These are phyloP conservation scores for Acephala macrosclerotiorum DNA, from an alignment of 2,329 filamentous ascomycete species.

Conservation along the genomic window DNA sequence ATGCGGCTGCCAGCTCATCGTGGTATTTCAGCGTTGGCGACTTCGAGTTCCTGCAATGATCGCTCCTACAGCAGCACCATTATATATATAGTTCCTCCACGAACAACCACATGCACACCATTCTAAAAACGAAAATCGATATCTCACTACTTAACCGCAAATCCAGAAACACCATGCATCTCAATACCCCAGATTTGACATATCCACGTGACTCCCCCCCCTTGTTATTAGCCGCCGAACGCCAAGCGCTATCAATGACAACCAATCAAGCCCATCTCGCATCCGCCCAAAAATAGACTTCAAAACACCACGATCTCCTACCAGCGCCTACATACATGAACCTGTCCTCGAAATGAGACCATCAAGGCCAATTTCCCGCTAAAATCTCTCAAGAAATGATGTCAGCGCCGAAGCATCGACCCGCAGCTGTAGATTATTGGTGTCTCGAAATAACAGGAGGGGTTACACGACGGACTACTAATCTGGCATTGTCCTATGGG, in stretches of 20 bases:
- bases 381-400: conserved; percentile 16
- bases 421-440: conserved; percentile 22
- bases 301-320: conserved; percentile 21
- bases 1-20: neutral
- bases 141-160: conserved; percentile 22
- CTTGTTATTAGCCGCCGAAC: conserved; percentile 19
- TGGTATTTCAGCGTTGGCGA: conserved; percentile 2
- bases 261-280: conserved; percentile 19
- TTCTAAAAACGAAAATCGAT: conserved; percentile 12
- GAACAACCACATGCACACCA: conserved; percentile 14
- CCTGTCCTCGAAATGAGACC: conserved; percentile 16
- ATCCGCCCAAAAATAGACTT: conserved; percentile 24
- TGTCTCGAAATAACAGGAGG: conserved; percentile 25
- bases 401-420: conserved; percentile 14
- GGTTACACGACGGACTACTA: neutral
- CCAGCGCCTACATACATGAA: conserved; percentile 32
- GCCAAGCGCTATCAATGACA: conserved; percentile 22
- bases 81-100: conserved; percentile 24
- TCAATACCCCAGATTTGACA: neutral
- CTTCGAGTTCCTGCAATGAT: conserved; percentile 1
- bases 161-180: neutral
- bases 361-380: conserved; percentile 4
- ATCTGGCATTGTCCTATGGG: neutral
- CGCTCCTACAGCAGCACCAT: neutral
- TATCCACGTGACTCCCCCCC: conserved; percentile 18